Conservation (phyloP, 2,329 filamentous ascomycete genomes). For the Falciphora oryzae region DNA sequence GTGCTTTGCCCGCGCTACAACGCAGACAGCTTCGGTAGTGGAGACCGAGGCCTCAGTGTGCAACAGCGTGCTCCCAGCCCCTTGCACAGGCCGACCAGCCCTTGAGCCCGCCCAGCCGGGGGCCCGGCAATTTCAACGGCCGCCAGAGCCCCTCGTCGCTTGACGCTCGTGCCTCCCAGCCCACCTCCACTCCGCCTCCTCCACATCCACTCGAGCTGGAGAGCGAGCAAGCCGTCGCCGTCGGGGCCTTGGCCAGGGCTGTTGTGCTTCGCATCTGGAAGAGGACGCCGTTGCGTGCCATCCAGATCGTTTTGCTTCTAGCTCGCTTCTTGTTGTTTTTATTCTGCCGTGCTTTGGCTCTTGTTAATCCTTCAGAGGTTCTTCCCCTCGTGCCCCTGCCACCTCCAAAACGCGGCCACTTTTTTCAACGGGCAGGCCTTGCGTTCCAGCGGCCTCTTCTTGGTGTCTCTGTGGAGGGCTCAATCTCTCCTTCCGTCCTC, state of each 20-base stretch:
- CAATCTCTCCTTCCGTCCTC: background rate
- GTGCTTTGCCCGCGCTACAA: background rate
- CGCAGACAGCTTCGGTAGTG: no score
- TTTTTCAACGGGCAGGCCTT: conserved; percentile 22
- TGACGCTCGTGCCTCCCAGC: background rate
- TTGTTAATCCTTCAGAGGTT: conserved; percentile 24
- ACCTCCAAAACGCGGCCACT: no score
- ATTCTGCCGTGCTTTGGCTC: conserved; percentile 19
- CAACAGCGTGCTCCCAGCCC: background rate
- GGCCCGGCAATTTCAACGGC: conserved; percentile 3
- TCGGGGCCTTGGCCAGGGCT: no score
- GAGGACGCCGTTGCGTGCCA: no score
- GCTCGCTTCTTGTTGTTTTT: background rate
- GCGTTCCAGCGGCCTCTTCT: no score
- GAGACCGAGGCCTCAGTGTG: no score
- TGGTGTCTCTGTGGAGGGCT: background rate
- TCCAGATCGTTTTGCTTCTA: background rate
- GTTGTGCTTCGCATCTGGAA: no score
- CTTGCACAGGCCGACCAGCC: background rate
- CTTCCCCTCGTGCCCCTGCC: no score
- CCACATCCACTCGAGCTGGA: background rate
- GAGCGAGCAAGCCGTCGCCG: background rate
- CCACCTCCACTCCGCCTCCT: background rate
- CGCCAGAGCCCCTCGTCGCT: background rate
- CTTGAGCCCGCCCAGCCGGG: background rate